Evolutionary conservation across 371 early-diverging fungal species (phyloP).

Genomic region (Mortierella sp.): DNA sequence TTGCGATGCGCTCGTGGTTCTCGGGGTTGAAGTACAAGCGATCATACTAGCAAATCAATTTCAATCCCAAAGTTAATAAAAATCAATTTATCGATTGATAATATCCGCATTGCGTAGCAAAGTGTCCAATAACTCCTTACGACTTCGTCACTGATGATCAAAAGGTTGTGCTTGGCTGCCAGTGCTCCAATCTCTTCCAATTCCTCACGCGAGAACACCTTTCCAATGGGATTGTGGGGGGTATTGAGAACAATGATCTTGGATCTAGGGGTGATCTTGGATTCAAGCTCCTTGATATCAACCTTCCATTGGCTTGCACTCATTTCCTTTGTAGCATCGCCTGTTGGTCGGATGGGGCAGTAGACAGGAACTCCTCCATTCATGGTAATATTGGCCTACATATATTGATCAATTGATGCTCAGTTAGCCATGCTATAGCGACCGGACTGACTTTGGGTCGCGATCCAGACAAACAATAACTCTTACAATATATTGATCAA

Average conservation of each 20-base stretch:
- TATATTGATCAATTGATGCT: not conserved
- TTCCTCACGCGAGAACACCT: conserved; percentile 87
- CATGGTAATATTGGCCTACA: conserved; percentile 85
- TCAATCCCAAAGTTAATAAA: not conserved
- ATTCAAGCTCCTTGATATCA: conserved; percentile 84
- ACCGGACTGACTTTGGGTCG: not conserved
- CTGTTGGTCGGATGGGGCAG: conserved; percentile 79
- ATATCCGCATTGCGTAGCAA: not conserved
- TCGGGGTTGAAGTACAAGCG: conserved; percentile 84
- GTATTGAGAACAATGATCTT: conserved; percentile 95
- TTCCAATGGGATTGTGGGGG: conserved; percentile 96
- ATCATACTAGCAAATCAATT: conserved; percentile 75
- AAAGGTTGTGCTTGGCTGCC: conserved; percentile 85
- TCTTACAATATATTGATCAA: conserved; percentile 92
- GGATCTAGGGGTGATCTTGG: conserved; percentile 82
- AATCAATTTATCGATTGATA: not conserved
- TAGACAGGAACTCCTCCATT: conserved; percentile 91
- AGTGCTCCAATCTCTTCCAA: conserved; percentile 83
- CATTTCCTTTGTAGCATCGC: conserved; percentile 64
- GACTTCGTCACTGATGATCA: conserved; percentile 95
- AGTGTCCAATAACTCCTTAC: conserved; percentile 54
- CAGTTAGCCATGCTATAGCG: not conserved
- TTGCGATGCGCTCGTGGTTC: conserved; percentile 83
- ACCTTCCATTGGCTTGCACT: conserved; percentile 85
- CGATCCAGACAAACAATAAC: not conserved